Evolutionary conservation across 306 rosid genomes (phyloP), one percentile per base, ranked within the genome.

Genomic region (Senna tora): DNA sequence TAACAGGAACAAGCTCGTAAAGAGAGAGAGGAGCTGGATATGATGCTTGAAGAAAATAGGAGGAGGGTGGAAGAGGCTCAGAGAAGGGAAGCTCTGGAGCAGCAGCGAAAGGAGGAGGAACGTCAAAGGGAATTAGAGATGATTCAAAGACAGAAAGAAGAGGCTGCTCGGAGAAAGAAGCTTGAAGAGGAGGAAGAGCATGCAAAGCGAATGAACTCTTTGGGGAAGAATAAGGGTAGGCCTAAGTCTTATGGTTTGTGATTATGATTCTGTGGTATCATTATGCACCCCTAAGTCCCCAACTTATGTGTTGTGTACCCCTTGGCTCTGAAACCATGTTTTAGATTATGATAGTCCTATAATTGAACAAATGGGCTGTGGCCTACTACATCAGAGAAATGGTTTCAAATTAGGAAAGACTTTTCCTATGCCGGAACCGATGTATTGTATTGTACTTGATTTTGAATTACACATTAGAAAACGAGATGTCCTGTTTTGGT

Each of bases 1-100:
- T 33, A 75, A 41, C 75, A 95, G 99, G 96, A 89, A 77, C 88
- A 88, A 85, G 89, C 84, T 39, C 88, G 84, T 32, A 91, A 80
- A 81, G 99, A 91, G 80, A 89, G 87, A 71, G 96, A 91, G 80
- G 99, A 95, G 81, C 78, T 91, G 65, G 97, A 91, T 81, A 86
- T 67, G 80, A 88, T 91, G 97, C 88, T 91, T 45, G 99, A 91
- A 88, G 99, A 91, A 84, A 95, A 84, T 61, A 84, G 84, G 67
- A 84, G 99, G 86, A 88, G 92, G 76, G 89, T 91, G 53, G 99
- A 91, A 83, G 97, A 91, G 77, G 58, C 96, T 71, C 96, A 91
- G 76, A 85, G 96, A 78, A 91, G 82, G 75, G 99, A 95, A 77
- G 97, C 97, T 64, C 75, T 91, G 74, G 99, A 89, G 81, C 90